Evolutionary conservation across 2,329 filamentous ascomycete genomes (phyloP).

Genomic region (Fusarium haematococcum): DNA sequence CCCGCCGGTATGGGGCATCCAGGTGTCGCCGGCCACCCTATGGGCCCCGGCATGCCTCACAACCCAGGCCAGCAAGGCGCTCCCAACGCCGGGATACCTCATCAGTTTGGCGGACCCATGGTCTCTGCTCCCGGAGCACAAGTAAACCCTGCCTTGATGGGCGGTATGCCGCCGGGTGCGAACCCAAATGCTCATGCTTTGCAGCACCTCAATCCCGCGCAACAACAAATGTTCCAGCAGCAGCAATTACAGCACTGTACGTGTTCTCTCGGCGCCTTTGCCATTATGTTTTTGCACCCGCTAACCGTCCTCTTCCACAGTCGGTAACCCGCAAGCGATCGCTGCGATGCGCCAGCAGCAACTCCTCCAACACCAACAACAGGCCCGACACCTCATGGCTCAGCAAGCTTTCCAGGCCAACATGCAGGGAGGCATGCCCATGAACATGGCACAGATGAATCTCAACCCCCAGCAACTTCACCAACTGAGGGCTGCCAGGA

Average conservation of each 20-base stretch:
- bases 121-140: constrained; percentile 79
- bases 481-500: constrained; percentile 58
- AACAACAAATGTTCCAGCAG: constrained; percentile 69
- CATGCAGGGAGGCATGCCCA: constrained; percentile 65
- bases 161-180: constrained; percentile 77
- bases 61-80: constrained; percentile 77
- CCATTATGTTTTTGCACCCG: constrained; percentile 5
- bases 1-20: constrained; percentile 79
- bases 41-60: constrained; percentile 72
- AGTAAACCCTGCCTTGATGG: constrained; percentile 82
- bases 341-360: constrained; percentile 66
- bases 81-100: constrained; percentile 73
- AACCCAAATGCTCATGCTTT: constrained; percentile 76
- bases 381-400: constrained; percentile 64
- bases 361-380: constrained; percentile 65
- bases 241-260: constrained; percentile 55
- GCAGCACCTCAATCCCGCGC: constrained; percentile 75
- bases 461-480: constrained; percentile 65
- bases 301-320: constrained; percentile 40
- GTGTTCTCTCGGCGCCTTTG: constrained; percentile 14
- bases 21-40: constrained; percentile 74
- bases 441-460: constrained; percentile 64
- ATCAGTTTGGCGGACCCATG: constrained; percentile 76
- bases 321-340: constrained; percentile 53
- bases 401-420: constrained; percentile 66